Conservation (phyloP, 345 rosid genomes). For the Acer campestre region DNA sequence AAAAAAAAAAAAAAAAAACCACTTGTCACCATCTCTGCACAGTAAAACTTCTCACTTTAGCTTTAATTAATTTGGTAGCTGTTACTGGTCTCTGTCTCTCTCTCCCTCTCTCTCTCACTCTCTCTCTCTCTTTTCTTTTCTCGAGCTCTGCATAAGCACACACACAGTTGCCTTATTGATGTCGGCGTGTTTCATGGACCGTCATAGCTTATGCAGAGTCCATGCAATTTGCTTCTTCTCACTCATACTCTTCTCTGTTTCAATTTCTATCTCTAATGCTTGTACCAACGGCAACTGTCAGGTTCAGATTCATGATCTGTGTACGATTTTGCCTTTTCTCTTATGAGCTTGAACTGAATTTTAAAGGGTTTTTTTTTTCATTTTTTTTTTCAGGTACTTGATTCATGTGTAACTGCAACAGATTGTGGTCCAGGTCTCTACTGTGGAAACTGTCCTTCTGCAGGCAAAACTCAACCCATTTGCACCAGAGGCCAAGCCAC, state of each 20-base stretch:
- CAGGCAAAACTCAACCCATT: slow-evolving; percentile 67
- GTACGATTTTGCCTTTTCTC: slow-evolving; percentile 5
- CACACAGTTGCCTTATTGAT: slow-evolving; percentile 29
- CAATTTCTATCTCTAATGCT: slow-evolving; percentile 41
- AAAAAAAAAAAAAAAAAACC: slow-evolving; percentile 12
- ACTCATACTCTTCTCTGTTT: slow-evolving; percentile 37
- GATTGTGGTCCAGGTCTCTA: slow-evolving; percentile 80
- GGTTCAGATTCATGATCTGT: slow-evolving; percentile 42
- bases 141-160: slow-evolving; percentile 47
- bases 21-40: slow-evolving; percentile 37
- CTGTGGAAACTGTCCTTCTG: slow-evolving; percentile 86
- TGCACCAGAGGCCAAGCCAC: slow-evolving; percentile 91
- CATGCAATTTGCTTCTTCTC: slow-evolving; percentile 35
- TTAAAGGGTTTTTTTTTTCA: slow-evolving; percentile 20
- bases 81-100: not conserved
- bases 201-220: slow-evolving; percentile 52
- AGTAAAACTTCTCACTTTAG: slow-evolving; percentile 25
- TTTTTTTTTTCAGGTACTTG: slow-evolving; percentile 50
- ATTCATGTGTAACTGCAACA: slow-evolving; percentile 59
- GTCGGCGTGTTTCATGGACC: slow-evolving; percentile 52
- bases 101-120: slow-evolving; percentile 19
- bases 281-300: slow-evolving; percentile 73
- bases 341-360: slow-evolving; percentile 30
- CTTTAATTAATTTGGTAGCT: slow-evolving; percentile 10
- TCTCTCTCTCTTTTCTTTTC: slow-evolving; percentile 3